Evolutionary conservation across 2,329 filamentous ascomycete genomes (phyloP).

Genomic region (Fusarium secorum): DNA sequence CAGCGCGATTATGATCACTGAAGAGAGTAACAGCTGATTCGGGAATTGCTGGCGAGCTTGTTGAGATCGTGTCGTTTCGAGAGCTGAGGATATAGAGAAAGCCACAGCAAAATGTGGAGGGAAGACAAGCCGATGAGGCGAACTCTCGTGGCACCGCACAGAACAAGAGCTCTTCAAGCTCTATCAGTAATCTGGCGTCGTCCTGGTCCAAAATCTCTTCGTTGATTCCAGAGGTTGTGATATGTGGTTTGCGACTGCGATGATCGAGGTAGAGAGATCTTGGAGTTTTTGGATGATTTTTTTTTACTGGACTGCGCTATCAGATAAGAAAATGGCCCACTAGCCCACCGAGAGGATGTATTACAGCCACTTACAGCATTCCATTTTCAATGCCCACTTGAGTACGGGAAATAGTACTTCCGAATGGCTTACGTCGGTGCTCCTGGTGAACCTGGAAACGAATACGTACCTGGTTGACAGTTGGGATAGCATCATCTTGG

Average conservation of each 20-base stretch:
- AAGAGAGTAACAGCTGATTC: too few relatives aligned
- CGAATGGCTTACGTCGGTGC: constrained; percentile 4
- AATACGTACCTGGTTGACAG: constrained; percentile 37
- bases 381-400: not conserved
- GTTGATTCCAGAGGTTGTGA: not conserved
- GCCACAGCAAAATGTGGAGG: not conserved
- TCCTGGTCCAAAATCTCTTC: too few relatives aligned
- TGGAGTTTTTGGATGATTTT: not conserved
- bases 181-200: not conserved
- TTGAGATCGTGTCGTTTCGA: not conserved
- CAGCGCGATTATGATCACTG: not conserved
- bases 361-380: constrained; percentile 24
- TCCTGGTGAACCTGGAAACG: not conserved
- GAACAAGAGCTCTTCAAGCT: not conserved
- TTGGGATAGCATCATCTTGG: constrained; percentile 38
- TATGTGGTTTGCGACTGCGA: not conserved
- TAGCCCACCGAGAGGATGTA: not conserved
- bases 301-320: not conserved
- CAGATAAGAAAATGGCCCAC: not conserved
- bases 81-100: not conserved
- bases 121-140: not conserved
- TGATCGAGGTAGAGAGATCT: not conserved
- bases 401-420: constrained; percentile 16
- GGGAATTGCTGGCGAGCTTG: not conserved
- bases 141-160: not conserved